phyloP scores from a whole-genome alignment of 306 rosid genomes.

The Urtica urens region DNA sequence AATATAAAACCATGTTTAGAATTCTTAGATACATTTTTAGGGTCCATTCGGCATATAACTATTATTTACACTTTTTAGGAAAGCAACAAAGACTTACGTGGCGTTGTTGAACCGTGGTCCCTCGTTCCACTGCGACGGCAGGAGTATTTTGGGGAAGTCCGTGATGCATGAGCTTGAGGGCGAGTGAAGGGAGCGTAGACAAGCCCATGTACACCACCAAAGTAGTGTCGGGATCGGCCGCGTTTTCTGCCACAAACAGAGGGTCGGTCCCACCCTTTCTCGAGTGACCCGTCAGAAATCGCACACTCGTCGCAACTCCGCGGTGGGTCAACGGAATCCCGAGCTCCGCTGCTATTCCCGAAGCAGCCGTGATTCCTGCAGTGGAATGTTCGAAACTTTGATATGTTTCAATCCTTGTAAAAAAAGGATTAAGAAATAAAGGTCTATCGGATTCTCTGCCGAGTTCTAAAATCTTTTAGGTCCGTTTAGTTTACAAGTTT shows the following conservation, averaged over 20 bases:
- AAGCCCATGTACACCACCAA: slow-evolving; percentile 94
- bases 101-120: slow-evolving; percentile 84
- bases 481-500: too few species aligned
- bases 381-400: not conserved
- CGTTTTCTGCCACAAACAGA: slow-evolving; percentile 78
- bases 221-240: slow-evolving; percentile 78
- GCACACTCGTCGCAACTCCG: slow-evolving; percentile 66
- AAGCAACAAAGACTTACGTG: too few species aligned
- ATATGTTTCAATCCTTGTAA: not conserved
- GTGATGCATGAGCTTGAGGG: slow-evolving; percentile 63
- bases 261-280: slow-evolving; percentile 92
- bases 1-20: too few species aligned
- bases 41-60: too few species aligned
- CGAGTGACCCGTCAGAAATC: slow-evolving; percentile 90
- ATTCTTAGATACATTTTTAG: too few species aligned
- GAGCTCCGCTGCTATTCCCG: slow-evolving; percentile 84
- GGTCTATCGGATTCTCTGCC: too few species aligned
- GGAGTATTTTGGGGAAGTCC: slow-evolving; percentile 75
- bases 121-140: slow-evolving; percentile 87
- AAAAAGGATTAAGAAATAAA: too few species aligned
- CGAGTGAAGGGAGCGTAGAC: slow-evolving; percentile 82
- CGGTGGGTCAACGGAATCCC: slow-evolving; percentile 92
- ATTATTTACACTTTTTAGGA: too few species aligned
- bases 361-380: slow-evolving; percentile 91
- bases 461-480: too few species aligned